A percentile compares a stretch with the other conserved stretches of the same genome.
These are phyloP conservation scores for Moringa oleifera DNA, from an alignment of 345 rosid species.

Conservation along the genomic window DNA sequence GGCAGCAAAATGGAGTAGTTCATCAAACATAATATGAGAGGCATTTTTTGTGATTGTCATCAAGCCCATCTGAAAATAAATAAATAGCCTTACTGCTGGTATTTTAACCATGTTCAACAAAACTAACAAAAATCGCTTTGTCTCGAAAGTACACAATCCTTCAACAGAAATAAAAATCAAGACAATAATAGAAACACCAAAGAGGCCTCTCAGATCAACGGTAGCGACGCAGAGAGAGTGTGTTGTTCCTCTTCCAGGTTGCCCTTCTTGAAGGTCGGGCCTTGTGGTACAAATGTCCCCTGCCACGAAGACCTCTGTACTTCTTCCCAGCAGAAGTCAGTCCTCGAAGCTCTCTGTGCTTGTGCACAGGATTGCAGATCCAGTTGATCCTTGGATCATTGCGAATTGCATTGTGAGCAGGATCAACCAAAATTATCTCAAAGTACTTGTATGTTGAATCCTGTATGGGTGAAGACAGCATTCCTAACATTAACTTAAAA, in stretches of 20 bases:
- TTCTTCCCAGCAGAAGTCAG: conserved; percentile 85
- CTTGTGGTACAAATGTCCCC: conserved; percentile 73
- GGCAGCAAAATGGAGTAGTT: too few relatives aligned
- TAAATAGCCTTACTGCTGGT: too few relatives aligned
- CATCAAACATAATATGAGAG: too few relatives aligned
- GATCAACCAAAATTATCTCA: conserved; percentile 69
- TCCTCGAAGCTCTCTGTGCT: conserved; percentile 80
- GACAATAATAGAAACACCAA: conserved; percentile 18
- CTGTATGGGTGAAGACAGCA: conserved; percentile 17
- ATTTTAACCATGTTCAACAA: conserved; percentile 5
- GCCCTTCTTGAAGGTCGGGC: conserved; percentile 71
- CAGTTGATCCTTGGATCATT: conserved; percentile 86
- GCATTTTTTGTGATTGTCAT: too few relatives aligned
- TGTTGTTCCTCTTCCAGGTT: conserved; percentile 76
- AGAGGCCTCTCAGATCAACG: conserved; percentile 32
- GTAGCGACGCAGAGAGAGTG: conserved; percentile 55
- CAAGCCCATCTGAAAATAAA: too few relatives aligned
- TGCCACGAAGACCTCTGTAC: conserved; percentile 81
- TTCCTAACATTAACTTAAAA: neutral
- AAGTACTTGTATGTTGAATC: conserved; percentile 81
- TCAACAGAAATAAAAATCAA: conserved; percentile 5
- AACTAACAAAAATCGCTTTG: neutral
- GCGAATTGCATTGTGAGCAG: conserved; percentile 61
- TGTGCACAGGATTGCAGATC: conserved; percentile 82
- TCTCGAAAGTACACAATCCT: neutral